Base-by-base conservation (phyloP, 1,284 basidiomycete species). In the Heliocybe sulcata region DNA sequence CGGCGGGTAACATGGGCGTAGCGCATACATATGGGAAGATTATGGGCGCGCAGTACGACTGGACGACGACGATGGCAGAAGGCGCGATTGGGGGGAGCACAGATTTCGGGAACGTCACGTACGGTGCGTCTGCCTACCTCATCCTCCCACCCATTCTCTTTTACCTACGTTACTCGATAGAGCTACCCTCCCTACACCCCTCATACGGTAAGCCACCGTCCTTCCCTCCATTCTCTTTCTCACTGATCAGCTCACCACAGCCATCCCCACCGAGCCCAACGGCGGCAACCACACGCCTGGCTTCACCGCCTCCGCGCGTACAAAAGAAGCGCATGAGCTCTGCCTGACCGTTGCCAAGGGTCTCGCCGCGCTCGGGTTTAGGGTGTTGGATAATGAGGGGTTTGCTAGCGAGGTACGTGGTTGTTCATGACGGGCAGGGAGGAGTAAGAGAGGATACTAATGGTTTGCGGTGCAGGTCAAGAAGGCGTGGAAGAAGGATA, bases 81-180 rank as follows among this genome's bases (percentile, higher is more conserved):
- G 81, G 79, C 26, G 81, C 82, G 54, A 71, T 74, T 14, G 75
- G 74, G 45, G 86, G 83, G 9, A 87, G 85, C 2, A 88, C 87
- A 1, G 86, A 90, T 64, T 89, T 89, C 60, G 85, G 85, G 11
- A 82, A 85, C 58, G 74, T 87, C 10, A 79, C 78, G 16, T 81
- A 83, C 57, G 73, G 84, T 83, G 64, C 51, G 67, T 61, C 38
- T 53, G 26, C 14, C 26, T 2, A 20, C 4, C 14, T 3, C 27
- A 26, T 26, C 8, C 20, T 25, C 14, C 22, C 8, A 20, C 3
- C 11, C 14, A 25, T n/a, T 26, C 3, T 16, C 20, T 49, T 10
- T 25, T 47, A 19, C 9, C 45, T 49, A 14, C 23, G 4, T 25
- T 8, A 25, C 12, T 31, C 4, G 6, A 12, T 45, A 64, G 61